phyloP scores from a whole-genome alignment of 306 rosid species.

The Herpetospermum pedunculosum region DNA sequence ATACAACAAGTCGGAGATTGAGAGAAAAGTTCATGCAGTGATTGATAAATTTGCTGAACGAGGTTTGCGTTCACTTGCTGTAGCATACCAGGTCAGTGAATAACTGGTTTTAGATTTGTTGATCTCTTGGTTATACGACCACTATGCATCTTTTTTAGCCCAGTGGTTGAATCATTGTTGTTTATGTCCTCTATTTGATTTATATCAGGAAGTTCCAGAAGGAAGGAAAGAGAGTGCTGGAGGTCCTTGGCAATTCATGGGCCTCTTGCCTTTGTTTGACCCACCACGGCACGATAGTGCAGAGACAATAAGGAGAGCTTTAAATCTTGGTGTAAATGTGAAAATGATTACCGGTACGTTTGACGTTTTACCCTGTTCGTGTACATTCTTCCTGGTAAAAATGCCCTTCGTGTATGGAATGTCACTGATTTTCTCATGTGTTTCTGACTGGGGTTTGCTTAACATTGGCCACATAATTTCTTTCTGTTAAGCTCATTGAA shows the following conservation, averaged over 20 bases:
- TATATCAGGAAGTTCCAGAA: slow-evolving; percentile 77
- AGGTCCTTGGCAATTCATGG: slow-evolving; percentile 92
- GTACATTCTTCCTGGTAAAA: background rate
- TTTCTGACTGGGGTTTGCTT: background rate
- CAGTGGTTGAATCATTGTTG: background rate
- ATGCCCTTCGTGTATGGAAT: background rate
- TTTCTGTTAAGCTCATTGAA: background rate
- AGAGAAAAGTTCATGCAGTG: slow-evolving; percentile 82
- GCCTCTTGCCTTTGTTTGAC: slow-evolving; percentile 92
- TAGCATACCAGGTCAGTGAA: slow-evolving; percentile 79
- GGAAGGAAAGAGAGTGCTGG: slow-evolving; percentile 92
- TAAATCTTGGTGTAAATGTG: slow-evolving; percentile 92
- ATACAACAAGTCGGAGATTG: slow-evolving; percentile 79
- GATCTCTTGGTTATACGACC: background rate
- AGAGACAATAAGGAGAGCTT: slow-evolving; percentile 92
- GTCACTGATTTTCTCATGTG: background rate
- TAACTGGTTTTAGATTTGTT: background rate
- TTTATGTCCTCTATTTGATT: background rate
- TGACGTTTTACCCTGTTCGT: background rate
- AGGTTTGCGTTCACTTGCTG: slow-evolving; percentile 93
- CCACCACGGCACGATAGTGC: slow-evolving; percentile 99
- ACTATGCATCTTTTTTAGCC: background rate
- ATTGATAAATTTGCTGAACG: slow-evolving; percentile 96
- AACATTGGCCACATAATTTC: background rate
- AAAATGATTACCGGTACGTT: slow-evolving; percentile 90